Evolutionary conservation across 106 monocot genomes (phyloP), one percentile per base, ranked within the genome.

Genomic region (Allium fistulosum): DNA sequence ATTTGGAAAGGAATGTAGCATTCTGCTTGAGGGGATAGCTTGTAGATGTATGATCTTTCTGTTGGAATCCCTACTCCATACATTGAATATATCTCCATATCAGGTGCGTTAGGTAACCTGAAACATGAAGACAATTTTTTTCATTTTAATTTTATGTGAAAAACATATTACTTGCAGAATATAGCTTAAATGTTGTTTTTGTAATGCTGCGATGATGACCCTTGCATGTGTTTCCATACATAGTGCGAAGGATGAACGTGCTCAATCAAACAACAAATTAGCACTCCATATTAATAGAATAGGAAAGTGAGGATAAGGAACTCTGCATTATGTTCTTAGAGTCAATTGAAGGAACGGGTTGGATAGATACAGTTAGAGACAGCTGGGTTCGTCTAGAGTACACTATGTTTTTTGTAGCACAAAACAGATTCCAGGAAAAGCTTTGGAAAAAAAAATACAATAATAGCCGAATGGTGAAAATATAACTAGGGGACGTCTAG

Each of bases 21-120:
- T 73, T 99, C 97, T 47, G 84, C 63, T 46, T 76, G 66, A 48
- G 80, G 65, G 2, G 99, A 79, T 53, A 87, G n/a, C 67, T 93
- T 99, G 82, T 99, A 99, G 11, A 93, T 80, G 76, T 99, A 99
- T 26, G 92, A 84, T 73, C 99, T 87, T 81, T 99, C 99, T 2
- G 99, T 99, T 48, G 83, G 93, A 60, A 99, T 84, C 26, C 99
- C 99, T 49, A 99, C 92, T 50, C 99, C 99, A 68, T 99, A 99
- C 84, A 99, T 78, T 17, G 99, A 90, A 69, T 83, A 99, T 48
- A 99, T 99, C 74, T 99, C 92, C 93, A 93, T 90, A 70, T 84
- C 93, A 61, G 99, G 92, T 55, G 99, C 99, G 79, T 99, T 77
- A 66, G 99, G 99, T 57, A 99, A 76, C 61, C 97, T 99, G 77